phyloP scores from a whole-genome alignment of 768 basidiomycete genomes.

The Phylloporus rhodoxanthus region DNA sequence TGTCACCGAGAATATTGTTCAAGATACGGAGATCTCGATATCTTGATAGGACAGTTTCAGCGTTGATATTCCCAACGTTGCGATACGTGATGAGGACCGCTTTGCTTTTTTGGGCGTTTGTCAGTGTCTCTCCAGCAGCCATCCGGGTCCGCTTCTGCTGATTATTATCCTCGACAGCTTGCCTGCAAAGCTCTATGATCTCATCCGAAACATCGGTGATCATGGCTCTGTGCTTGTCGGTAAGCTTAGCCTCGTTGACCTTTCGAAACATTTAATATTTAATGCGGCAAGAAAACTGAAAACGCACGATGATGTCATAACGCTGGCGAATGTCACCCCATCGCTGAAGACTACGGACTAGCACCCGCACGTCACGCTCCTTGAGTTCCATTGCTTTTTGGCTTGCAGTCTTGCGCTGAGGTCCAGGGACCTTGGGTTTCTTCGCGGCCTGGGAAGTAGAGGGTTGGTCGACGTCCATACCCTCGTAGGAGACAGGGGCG shows the following conservation, averaged over 20 bases:
- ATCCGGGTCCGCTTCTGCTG: slow-evolving; percentile 69
- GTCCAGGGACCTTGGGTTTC: slow-evolving; percentile 67
- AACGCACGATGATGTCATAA: slow-evolving; percentile 87
- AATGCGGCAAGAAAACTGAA: not conserved
- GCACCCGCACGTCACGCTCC: slow-evolving; percentile 92
- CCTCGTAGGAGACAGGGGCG: slow-evolving; percentile 85
- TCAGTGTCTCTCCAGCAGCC: slow-evolving; percentile 81
- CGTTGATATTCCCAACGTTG: slow-evolving; percentile 90
- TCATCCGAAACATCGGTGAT: slow-evolving; percentile 90
- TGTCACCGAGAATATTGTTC: slow-evolving; percentile 66
- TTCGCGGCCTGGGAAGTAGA: slow-evolving; percentile 55
- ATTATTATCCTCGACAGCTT: slow-evolving; percentile 80
- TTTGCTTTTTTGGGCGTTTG: slow-evolving; percentile 93
- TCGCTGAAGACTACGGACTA: slow-evolving; percentile 90
- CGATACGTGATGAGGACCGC: slow-evolving; percentile 90
- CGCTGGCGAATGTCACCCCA: slow-evolving; percentile 97
- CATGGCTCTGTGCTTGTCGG: slow-evolving; percentile 91
- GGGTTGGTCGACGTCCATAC: slow-evolving; percentile 85
- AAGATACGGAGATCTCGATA: slow-evolving; percentile 85
- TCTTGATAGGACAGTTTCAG: slow-evolving; percentile 91
- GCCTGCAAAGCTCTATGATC: slow-evolving; percentile 78
- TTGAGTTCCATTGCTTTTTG: slow-evolving; percentile 96
- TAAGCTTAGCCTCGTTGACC: slow-evolving; percentile 86
- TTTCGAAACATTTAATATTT: slow-evolving; percentile 27
- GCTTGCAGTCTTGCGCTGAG: slow-evolving; percentile 81